Evolutionary conservation across 164 flowering plant genomes (phyloP).

Genomic region (grape (Vitis vinifera)): ASM3070453v1 NC_081818.1:25247001-25247500

Average conservation of each 20-base stretch:
- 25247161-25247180: too few relatives aligned
- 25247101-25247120: too few relatives aligned
- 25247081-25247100: too few relatives aligned
- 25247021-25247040: too few relatives aligned
- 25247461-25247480: not conserved
- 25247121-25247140: too few relatives aligned
- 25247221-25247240: too few relatives aligned
- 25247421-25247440: conserved; percentile 18
- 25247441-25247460: not conserved
- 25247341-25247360: conserved; percentile 49
- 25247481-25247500: not conserved
- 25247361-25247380: conserved; percentile 70
- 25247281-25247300: conserved; percentile 53
- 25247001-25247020: too few relatives aligned
- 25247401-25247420: conserved; percentile 53
- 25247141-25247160: too few relatives aligned
- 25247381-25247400: conserved; percentile 65
- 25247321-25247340: conserved; percentile 38
- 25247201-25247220: too few relatives aligned
- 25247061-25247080: too few relatives aligned
- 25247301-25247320: conserved; percentile 55
- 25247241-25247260: conserved; percentile 28
- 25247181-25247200: too few relatives aligned
- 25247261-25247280: conserved; percentile 57
- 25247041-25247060: too few relatives aligned